Evolutionary conservation across 352 stramenopile genomes (phyloP), one percentile per base, ranked within the genome.

Genomic region (Pythium sp.): DNA sequence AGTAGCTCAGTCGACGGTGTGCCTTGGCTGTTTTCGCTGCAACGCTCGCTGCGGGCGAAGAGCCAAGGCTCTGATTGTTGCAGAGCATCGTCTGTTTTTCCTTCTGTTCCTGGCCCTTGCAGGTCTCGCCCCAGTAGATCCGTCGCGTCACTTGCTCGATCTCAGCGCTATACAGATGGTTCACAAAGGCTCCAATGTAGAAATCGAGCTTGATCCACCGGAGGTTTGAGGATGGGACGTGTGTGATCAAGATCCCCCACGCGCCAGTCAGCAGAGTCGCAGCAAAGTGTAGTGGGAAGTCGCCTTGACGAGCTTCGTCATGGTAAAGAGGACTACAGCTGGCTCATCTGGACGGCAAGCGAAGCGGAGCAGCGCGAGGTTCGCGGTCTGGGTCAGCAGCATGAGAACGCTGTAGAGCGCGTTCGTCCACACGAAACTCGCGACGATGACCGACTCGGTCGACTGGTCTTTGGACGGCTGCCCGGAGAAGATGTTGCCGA

Each of bases 371-470:
- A 55, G 56, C 1, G 34, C n/a, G 14, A 69, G 15, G 11, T 49
- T 46, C 24, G 41, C 26, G 2, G 24, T 38, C 20, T 69, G 56
- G 24, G 43, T 63, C 18, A 69, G 6, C 28, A 57, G 14, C 5
- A 72, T 61, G 15, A 72, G 60, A 28, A 30, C 0, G 7, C 20
- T 32, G 22, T 41, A 69, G 24, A 69, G 41, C 24, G 56, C 38
- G 1, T 61, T 69, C 32, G 71, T 68, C 76, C 76, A 80, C 11
- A 74, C 26, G 26, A 78, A 49, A 47, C 60, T 74, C 0, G 75
- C 72, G 43, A 76, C 58, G 2, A 73, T 62, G 20, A 82, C 71
- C 53, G 71, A 69, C 8, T 30, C 26, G n/a, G 64, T 68, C 6
- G 73, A 72, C 47, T 82, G 71, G 12, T 75, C 51, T 32, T 62